Conservation (phyloP, 1,284 basidiomycete genomes). For the Cystodermella granulosa region DNA sequence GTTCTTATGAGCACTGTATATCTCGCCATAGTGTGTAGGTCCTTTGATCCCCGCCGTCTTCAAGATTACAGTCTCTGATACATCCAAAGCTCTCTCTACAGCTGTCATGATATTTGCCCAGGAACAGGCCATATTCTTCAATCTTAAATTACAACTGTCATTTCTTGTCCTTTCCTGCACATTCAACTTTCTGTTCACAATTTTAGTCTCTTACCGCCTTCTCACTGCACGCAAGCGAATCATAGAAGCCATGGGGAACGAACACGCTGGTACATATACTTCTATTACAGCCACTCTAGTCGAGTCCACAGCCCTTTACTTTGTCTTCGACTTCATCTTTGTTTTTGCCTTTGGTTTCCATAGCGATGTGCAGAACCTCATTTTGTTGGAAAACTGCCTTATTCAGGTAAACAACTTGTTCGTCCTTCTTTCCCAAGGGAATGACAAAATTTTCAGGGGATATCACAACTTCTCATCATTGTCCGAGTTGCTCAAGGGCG, state of each 20-base stretch:
- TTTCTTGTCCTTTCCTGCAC: conserved; percentile 28
- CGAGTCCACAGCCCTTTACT: conserved; percentile 18
- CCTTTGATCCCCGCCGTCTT: conserved; percentile 1
- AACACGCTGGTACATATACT: conserved; percentile 21
- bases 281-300: conserved; percentile 15
- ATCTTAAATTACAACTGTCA: conserved; percentile 22
- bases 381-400: conserved; percentile 12
- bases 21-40: conserved; percentile 25
- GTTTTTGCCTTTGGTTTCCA: conserved; percentile 13
- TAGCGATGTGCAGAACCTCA: conserved; percentile 13
- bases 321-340: conserved; percentile 15
- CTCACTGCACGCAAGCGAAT: conserved; percentile 16
- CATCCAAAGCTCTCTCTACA: conserved; percentile 21
- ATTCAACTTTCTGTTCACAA: conserved; percentile 27
- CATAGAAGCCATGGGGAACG: conserved; percentile 12
- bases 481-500: conserved; percentile 22
- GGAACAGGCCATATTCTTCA: conserved; percentile 19
- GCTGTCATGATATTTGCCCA: conserved; percentile 20
- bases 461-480: conserved; percentile 29
- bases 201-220: conserved; percentile 26
- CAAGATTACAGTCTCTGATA: background rate
- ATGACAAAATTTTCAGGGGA: too few species aligned
- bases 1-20: conserved; percentile 22
- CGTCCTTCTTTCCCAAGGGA: background rate
- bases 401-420: conserved; percentile 11